Evolutionary conservation across 169 alveolate genomes (phyloP), one percentile per base, ranked within the genome.

Genomic region (Sarcocystis neurona): DNA sequence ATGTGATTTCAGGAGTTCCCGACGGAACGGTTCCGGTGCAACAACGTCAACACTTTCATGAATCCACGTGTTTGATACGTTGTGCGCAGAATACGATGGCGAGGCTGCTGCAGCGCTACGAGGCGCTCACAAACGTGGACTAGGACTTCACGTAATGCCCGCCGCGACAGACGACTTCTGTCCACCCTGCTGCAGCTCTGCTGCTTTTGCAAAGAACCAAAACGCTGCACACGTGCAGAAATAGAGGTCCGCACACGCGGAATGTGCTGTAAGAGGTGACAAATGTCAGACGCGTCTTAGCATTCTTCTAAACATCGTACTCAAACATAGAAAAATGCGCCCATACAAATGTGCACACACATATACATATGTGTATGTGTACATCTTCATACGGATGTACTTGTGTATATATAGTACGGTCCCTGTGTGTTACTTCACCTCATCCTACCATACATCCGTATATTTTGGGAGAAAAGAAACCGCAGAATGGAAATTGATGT

Each of bases 21-120:
- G n/a, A n/a, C n/a, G n/a, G n/a, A n/a, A n/a, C n/a, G n/a, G n/a
- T n/a, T n/a, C n/a, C n/a, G n/a, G n/a, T n/a, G n/a, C n/a, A n/a
- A n/a, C n/a, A n/a, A n/a, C n/a, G n/a, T n/a, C n/a, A n/a, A n/a
- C n/a, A n/a, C n/a, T n/a, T n/a, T n/a, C n/a, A n/a, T n/a, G n/a
- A n/a, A n/a, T n/a, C n/a, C n/a, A n/a, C n/a, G n/a, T n/a, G n/a
- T n/a, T n/a, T n/a, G n/a, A n/a, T n/a, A n/a, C n/a, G n/a, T n/a
- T n/a, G n/a, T n/a, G n/a, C n/a, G n/a, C 75, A 63, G 75, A n/a
- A 37, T 27, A 63, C 75, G 20, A 63, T n/a, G 75, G 20, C 8
- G 44, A n/a, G 1, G 43, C 75, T 63, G 43, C 43, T 63, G 75
- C 34, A n/a, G 75, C 75, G 43, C 75, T 63, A 63, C 75, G 75